phyloP scores from a whole-genome alignment of 192 early-diverging fungal species.

The Anaeromyces robustus region DNA sequence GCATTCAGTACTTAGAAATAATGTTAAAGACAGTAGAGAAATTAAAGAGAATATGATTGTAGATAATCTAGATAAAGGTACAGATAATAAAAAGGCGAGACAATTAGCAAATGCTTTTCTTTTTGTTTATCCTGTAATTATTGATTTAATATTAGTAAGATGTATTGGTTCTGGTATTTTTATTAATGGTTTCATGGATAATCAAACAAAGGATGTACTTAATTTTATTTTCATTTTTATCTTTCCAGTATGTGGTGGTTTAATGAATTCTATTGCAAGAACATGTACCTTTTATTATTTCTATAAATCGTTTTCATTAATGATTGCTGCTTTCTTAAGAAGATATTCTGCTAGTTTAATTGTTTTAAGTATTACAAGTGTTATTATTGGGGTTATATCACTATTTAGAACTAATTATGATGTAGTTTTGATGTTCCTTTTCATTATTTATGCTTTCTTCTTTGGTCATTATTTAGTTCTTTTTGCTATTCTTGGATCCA shows the following conservation, averaged over 20 bases:
- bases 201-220: neutral
- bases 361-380: constrained; percentile 1
- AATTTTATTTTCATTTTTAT: neutral
- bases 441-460: neutral
- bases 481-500: constrained; percentile 8
- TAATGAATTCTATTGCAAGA: constrained; percentile 24
- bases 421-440: neutral
- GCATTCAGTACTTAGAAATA: constrained; percentile 8
- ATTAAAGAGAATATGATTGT: neutral
- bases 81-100: neutral
- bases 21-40: neutral
- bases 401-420: neutral
- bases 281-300: constrained; percentile 23
- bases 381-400: constrained; percentile 6
- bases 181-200: constrained; percentile 4
- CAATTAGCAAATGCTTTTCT: constrained; percentile 15
- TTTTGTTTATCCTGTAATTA: constrained; percentile 23
- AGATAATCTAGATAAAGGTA: neutral
- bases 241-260: constrained; percentile 15
- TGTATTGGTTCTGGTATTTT: constrained; percentile 14
- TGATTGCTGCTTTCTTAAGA: constrained; percentile 15
- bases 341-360: constrained; percentile 15
- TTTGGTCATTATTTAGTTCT: constrained; percentile 21
- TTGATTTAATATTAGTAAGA: constrained; percentile 16
- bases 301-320: constrained; percentile 20